Conservation (phyloP, 1,284 basidiomycete genomes). For the Papiliotrema flavescens region DNA sequence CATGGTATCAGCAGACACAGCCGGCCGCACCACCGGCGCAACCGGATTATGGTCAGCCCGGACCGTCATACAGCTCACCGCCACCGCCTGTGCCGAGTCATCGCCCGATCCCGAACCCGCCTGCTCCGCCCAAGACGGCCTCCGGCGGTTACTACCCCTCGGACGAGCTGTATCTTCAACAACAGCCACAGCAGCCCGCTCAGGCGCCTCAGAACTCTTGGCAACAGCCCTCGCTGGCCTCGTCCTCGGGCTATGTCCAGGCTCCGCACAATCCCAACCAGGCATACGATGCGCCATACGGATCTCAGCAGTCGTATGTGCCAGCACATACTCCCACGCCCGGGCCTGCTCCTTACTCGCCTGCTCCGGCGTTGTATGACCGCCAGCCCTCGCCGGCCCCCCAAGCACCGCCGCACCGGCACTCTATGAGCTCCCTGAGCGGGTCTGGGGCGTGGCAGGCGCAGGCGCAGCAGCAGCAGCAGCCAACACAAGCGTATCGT, state of each 20-base stretch:
- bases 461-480: not conserved
- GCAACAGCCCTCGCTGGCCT: not conserved
- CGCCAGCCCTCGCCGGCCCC: not conserved
- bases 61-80: no score
- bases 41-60: no score
- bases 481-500: not conserved
- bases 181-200: constrained; percentile 7
- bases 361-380: not conserved
- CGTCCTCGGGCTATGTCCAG: not conserved
- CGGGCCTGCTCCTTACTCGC: not conserved
- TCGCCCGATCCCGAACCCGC: constrained; percentile 23
- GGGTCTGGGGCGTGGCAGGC: not conserved
- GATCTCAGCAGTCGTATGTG: not conserved
- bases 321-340: not conserved
- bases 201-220: constrained; percentile 2
- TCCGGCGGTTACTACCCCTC: constrained; percentile 42
- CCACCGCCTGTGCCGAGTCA: constrained; percentile 19
- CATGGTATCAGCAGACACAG: constrained; percentile 46
- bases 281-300: not conserved
- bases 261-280: not conserved
- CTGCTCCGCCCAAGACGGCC: constrained; percentile 18
- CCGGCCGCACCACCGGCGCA: no score
- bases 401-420: not conserved
- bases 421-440: not conserved
- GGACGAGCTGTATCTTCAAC: constrained; percentile 39